Percentiles rank a stretch among this genome's conserved stretches.
phyloP scores from a whole-genome alignment of 441 rosid genomes.

The Populus hybrid region DNA sequence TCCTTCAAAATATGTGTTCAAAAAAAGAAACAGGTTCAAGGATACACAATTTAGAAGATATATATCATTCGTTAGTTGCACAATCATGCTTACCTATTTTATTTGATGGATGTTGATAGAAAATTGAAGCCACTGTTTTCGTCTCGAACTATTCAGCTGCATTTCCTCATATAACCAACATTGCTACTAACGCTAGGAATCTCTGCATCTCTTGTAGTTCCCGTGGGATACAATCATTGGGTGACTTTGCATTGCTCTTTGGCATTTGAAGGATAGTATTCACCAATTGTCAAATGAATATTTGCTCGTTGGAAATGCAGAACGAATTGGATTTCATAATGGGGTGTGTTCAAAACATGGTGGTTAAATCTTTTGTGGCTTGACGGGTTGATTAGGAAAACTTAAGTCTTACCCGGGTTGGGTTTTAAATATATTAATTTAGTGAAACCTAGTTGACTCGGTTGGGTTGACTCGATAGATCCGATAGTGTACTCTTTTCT shows the following conservation, averaged over 20 bases:
- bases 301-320: too few relatives aligned
- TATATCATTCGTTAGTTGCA: background rate
- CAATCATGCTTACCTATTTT: background rate
- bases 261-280: background rate
- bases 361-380: too few relatives aligned
- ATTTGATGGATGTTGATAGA: too few relatives aligned
- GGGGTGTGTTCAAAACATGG: too few relatives aligned
- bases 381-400: background rate
- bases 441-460: background rate
- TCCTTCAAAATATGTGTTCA: conserved; percentile 13
- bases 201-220: background rate
- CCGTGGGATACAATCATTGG: background rate
- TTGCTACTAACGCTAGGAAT: background rate
- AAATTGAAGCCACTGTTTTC: background rate
- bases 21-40: conserved; percentile 5
- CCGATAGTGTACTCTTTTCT: too few relatives aligned
- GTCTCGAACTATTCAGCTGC: background rate
- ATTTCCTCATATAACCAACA: too few relatives aligned
- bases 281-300: background rate
- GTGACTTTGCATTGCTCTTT: background rate
- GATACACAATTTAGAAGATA: background rate
- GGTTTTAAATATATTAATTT: too few relatives aligned
- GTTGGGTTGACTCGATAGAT: background rate
- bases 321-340: too few relatives aligned
- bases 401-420: background rate